Evolutionary conservation across 1,284 basidiomycete genomes (phyloP), one percentile per base, ranked within the genome.

Genomic region (Gomphus bonarii): DNA sequence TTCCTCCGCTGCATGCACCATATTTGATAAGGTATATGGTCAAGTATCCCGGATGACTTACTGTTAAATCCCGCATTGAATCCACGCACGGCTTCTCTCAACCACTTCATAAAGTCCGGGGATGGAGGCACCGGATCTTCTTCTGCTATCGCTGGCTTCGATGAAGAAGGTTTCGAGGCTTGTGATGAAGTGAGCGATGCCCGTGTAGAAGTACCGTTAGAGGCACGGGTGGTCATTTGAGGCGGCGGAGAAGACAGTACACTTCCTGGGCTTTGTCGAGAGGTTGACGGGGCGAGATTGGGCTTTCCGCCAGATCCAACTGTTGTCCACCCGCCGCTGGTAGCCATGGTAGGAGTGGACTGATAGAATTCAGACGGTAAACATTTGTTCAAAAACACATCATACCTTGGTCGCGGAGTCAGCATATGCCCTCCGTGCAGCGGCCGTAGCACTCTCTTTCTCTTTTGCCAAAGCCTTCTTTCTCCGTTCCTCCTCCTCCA

Each of bases 401-500:
- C 54, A 31, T 42, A 54, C 88, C 78, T 86, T 90, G 51, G 76
- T 78, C 8, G 88, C 84, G 28, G 84, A 82, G 62, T 94, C 91
- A 14, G 88, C 87, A 65, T 93, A 88, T 4, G 76, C 85, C 59
- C 91, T 77, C 68, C 87, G 82, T 14, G 80, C 73, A 35, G 79
- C 74, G 38, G 75, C 72, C 44, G 77, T 70, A 20, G 78, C 76
- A 54, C 75, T 67, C 60, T 72, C 73, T 50, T 77, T 78, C 61
- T 88, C 85, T 64, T 84, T 87, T 14, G 75, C 72, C 1, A 73
- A 77, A 55, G 74, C 68, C 67, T 84, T 86, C 76, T 91, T 93
- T 62, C 85, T 78, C 62, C 75, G 80, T 72, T 97, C 88, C 69
- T 99, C 95, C 66, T 99, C 95, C 69, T 98, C 94, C 69, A 97